phyloP scores from a whole-genome alignment of 208 protist species.

The Trichomonas gallinae region DNA sequence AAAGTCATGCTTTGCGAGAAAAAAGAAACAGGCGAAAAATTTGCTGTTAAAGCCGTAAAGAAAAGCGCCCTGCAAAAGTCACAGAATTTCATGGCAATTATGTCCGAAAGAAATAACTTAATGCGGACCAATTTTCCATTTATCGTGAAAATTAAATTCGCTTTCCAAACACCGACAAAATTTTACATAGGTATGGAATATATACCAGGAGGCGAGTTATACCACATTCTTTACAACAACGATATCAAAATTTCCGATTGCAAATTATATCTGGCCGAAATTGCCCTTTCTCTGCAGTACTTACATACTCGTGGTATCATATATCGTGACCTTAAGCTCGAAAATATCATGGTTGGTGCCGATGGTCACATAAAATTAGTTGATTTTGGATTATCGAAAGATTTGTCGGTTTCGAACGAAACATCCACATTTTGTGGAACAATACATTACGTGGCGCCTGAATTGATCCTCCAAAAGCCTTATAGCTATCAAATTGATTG shows the following conservation, averaged over 20 bases:
- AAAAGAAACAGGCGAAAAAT: background rate
- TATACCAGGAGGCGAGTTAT: background rate
- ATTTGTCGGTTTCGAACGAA: slow-evolving; percentile 14
- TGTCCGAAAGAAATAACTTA: background rate
- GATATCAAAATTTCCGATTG: background rate
- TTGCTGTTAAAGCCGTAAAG: background rate
- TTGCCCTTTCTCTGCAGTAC: slow-evolving; percentile 40
- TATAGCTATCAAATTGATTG: background rate
- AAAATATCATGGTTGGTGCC: background rate
- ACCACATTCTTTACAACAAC: background rate
- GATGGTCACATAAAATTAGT: background rate
- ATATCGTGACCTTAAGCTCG: slow-evolving; percentile 44
- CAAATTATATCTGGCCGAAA: slow-evolving; percentile 22
- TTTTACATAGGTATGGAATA: background rate
- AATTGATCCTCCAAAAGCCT: background rate
- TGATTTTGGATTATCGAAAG: slow-evolving; percentile 29
- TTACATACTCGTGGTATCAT: slow-evolving; percentile 33
- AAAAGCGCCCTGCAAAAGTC: background rate
- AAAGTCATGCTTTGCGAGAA: background rate
- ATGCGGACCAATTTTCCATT: background rate
- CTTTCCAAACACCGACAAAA: background rate
- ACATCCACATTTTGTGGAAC: slow-evolving; percentile 49
- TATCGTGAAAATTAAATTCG: background rate
- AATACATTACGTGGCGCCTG: slow-evolving; percentile 46
- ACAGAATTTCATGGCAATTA: background rate